Conservation (phyloP, 2,329 filamentous ascomycete genomes). For the Paecilomyces sp. region DNA sequence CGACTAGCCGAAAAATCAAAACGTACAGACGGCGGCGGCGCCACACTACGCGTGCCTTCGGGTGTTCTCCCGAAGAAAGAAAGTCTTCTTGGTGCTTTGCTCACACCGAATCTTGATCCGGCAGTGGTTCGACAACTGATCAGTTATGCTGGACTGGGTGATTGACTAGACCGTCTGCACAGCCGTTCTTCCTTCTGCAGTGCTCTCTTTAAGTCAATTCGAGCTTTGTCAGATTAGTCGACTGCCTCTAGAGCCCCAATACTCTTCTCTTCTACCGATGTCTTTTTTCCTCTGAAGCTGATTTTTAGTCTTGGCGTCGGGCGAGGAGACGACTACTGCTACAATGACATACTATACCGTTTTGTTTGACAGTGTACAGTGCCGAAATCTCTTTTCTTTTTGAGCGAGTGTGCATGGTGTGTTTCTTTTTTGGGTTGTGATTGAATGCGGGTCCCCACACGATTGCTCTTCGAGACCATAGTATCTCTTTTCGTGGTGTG, state of each 20-base stretch:
- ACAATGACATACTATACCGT: slow-evolving; percentile 1
- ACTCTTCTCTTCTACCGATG: background rate
- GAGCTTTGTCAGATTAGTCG: background rate
- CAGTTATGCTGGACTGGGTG: slow-evolving; percentile 52
- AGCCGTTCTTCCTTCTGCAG: background rate
- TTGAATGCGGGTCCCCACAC: background rate
- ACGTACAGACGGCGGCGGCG: slow-evolving; percentile 48
- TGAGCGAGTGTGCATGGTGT: slow-evolving; percentile 1
- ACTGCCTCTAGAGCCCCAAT: background rate
- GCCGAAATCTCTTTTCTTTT: background rate
- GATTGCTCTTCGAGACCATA: background rate
- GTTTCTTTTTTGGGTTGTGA: background rate
- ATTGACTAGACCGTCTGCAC: slow-evolving; percentile 19
- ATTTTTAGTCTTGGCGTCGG: background rate
- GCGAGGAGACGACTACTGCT: background rate
- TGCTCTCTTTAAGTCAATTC: background rate
- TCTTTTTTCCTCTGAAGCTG: background rate
- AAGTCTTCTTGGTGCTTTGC: slow-evolving; percentile 58
- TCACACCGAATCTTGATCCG: slow-evolving; percentile 59
- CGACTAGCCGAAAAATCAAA: slow-evolving; percentile 60
- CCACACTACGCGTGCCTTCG: slow-evolving; percentile 46
- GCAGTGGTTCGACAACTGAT: slow-evolving; percentile 61
- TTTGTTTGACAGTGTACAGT: slow-evolving; percentile 3
- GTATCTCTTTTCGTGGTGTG: background rate
- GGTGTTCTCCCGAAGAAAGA: slow-evolving; percentile 61